Evolutionary conservation across 805 yeast species (phyloP), one percentile per base, ranked within the genome.

Genomic region (Yamadazyma kitorensis): DNA sequence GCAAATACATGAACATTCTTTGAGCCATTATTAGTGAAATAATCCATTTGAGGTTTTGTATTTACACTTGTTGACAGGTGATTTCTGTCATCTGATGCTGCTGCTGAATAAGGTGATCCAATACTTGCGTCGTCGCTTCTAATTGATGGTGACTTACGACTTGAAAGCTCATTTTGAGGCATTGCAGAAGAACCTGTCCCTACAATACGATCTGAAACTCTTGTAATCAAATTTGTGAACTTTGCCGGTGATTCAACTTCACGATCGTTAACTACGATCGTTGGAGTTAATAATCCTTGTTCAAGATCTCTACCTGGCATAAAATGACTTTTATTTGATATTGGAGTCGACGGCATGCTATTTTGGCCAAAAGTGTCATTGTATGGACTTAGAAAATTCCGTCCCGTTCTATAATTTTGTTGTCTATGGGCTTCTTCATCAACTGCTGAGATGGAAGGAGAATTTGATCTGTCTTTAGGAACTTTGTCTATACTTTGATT

Each of bases 141-240:
- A 15, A 10, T 5, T n/a, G 31, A 24, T 3, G 39, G 39, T 4
- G 34, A 31, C 15, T 31, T 30, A 10, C 31, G 14, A 6, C 34
- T 21, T 10, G 38, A 24, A 6, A 22, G 24, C 19, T 34, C 29
- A 5, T 20, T 12, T 21, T 20, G 27, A 6, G 33, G 30, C 16
- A 34, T 9, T n/a, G 37, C 33, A 6, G 36, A 19, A n/a, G 40
- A 33, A 4, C 62, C 57, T 6, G 56, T 44, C 5, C 68, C 68
- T 1, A 64, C 67, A 26, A 62, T 57, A 41, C 68, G 56, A 25
- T 60, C 61, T 0, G 65, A 57, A 4, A 62, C 44, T 39, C 59
- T 44, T 3, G 58, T 39, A 11, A 62, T 36, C 4, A 50, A 48
- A 30, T 54, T 47, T 6, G 61, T 27, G 21, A 57, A 40, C 35